Conservation (phyloP, 805 yeast genomes). For the Wickerhamiella azyma region DNA sequence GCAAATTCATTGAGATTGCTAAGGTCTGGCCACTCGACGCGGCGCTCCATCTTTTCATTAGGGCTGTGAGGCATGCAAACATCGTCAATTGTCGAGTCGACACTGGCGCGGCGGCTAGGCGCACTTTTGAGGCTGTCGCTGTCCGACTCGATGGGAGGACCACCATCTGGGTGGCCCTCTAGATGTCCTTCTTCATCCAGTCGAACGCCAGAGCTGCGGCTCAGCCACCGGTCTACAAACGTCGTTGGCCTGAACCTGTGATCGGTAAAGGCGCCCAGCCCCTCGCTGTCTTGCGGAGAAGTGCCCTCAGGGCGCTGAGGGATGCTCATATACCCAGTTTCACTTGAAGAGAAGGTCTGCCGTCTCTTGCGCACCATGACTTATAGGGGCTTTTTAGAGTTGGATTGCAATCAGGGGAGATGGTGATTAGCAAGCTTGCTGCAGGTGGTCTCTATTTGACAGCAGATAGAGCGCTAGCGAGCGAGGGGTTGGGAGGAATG, state of each 20-base stretch:
- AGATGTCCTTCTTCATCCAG: conserved; percentile 9
- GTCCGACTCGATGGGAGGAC: conserved; percentile 3
- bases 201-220: conserved; percentile 13
- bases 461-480: too few species aligned
- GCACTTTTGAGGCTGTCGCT: conserved; percentile 6
- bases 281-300: conserved; percentile 1
- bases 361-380: conserved; percentile 7
- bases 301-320: background rate
- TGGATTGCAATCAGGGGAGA: too few species aligned
- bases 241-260: conserved; percentile 7
- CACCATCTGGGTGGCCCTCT: background rate
- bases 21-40: conserved; percentile 69
- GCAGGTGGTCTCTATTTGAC: too few species aligned
- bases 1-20: conserved; percentile 63
- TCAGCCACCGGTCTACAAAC: conserved; percentile 20
- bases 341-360: conserved; percentile 6
- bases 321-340: conserved; percentile 3
- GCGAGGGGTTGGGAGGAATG: too few species aligned
- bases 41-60: conserved; percentile 19
- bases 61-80: conserved; percentile 70
- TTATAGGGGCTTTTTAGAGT: background rate
- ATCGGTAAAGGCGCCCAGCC: background rate
- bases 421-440: too few species aligned
- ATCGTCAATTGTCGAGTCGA: conserved; percentile 68
- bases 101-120: conserved; percentile 42